phyloP scores from a whole-genome alignment of 2,329 filamentous ascomycete species.

The Pyrenophora graminea region DNA sequence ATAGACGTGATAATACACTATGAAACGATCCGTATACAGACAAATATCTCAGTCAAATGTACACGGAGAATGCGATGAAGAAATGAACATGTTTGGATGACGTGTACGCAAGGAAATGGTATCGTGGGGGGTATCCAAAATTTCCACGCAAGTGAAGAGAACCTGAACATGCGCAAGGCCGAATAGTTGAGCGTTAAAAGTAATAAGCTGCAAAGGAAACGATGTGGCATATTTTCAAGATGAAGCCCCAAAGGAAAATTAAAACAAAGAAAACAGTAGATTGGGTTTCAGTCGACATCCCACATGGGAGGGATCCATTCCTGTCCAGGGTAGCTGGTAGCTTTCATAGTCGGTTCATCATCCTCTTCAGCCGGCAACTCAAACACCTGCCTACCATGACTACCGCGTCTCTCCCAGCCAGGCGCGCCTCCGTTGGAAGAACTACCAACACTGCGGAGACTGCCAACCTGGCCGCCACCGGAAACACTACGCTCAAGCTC shows the following conservation, averaged over 20 bases:
- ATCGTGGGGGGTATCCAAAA: constrained; percentile 27
- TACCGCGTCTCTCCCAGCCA: constrained; percentile 36
- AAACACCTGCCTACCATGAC: constrained; percentile 32
- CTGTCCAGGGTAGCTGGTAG: constrained; percentile 71
- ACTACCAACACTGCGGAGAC: constrained; percentile 36
- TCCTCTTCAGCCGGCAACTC: constrained; percentile 50
- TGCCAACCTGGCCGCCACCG: constrained; percentile 38
- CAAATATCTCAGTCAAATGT: too few species aligned
- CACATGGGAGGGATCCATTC: constrained; percentile 64
- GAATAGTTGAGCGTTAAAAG: neutral
- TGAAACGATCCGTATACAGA: too few species aligned
- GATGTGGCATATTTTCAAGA: neutral
- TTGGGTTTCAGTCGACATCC: constrained; percentile 38
- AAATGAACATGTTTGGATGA: neutral
- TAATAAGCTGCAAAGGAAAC: too few species aligned
- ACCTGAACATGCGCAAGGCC: neutral
- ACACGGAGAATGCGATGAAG: neutral
- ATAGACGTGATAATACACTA: too few species aligned
- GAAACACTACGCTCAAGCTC: constrained; percentile 43
- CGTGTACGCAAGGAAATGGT: constrained; percentile 5
- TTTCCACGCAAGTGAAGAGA: constrained; percentile 15
- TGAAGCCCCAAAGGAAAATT: neutral
- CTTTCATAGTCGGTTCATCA: constrained; percentile 64
- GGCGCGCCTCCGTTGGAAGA: constrained; percentile 30
- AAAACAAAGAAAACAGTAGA: neutral